phyloP scores from a whole-genome alignment of 2,329 filamentous ascomycete genomes.

The Gliomastix tumulicola region DNA sequence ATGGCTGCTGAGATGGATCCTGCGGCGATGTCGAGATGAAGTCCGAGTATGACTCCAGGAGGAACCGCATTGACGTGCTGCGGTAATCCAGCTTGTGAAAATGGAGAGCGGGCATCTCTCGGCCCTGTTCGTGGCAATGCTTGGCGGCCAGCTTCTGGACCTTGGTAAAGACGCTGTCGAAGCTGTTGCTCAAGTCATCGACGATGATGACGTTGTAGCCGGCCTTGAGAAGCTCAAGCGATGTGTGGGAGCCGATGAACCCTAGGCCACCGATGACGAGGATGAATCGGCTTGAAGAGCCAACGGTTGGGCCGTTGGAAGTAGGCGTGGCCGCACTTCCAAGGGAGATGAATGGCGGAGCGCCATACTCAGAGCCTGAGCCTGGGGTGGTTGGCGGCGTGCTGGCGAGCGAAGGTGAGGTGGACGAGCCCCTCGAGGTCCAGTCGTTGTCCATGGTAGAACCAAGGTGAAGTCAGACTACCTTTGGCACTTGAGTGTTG shows the following conservation, averaged over 20 bases:
- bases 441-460: slow-evolving; percentile 9
- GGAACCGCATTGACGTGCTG: slow-evolving; percentile 24
- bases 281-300: slow-evolving; percentile 17
- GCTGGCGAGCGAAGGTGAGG: slow-evolving; percentile 8
- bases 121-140: slow-evolving; percentile 14
- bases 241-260: slow-evolving; percentile 50
- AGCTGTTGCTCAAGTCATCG: slow-evolving; percentile 37
- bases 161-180: slow-evolving; percentile 17
- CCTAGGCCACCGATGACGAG: slow-evolving; percentile 47
- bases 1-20: background rate
- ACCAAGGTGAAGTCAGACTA: too few species aligned
- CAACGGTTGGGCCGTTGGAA: slow-evolving; percentile 1
- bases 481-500: too few species aligned
- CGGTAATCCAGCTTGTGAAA: slow-evolving; percentile 31
- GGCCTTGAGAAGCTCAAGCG: slow-evolving; percentile 43
- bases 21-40: slow-evolving; percentile 5
- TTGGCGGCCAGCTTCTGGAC: slow-evolving; percentile 17
- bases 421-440: slow-evolving; percentile 7
- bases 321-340: too few species aligned
- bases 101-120: slow-evolving; percentile 18
- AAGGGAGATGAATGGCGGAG: too few species aligned
- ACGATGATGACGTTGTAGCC: slow-evolving; percentile 45
- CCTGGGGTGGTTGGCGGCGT: slow-evolving; percentile 10
- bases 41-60: slow-evolving; percentile 25
- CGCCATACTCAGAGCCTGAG: slow-evolving; percentile 9